Evolutionary conservation across 345 rosid genomes (phyloP), one percentile per base, ranked within the genome.

Genomic region (Viola odorata): DNA sequence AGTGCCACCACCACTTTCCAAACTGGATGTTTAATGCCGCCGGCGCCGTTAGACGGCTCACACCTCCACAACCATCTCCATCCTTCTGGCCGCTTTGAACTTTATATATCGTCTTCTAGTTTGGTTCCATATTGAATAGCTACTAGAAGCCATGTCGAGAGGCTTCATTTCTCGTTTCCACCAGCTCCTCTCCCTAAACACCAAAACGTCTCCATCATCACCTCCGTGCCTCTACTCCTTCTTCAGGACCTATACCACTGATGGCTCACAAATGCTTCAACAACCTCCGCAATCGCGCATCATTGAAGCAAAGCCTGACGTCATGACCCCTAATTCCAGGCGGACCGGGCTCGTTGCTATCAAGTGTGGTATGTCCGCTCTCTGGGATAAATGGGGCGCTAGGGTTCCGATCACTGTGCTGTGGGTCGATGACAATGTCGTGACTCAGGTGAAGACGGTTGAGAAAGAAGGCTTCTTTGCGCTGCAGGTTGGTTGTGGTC

Each of bases 331-430:
- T 4, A 49, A 53, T 45, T 94, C 97, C 3, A 84, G n/a, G 77
- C 85, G 95, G 16, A 81, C 95, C 1, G 96, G 97, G 61, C 41
- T 94, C 63, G 86, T 94, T 12, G 99, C 96, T 10, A 82, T 94
- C 58, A 90, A 94, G 73, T 86, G 89, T 61, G 97, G 96, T 32
- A 90, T 94, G 96, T 75, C 91, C 9, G 97, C 91, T 47, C 74
- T 72, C 41, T 90, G 97, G 99, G 89, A 94, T 69, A 94, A 94
- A 80, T 94, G 99, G 99, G 99, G 96, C 44, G 81, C 81, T 41
- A 86, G 91, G 81, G 70, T 94, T 68, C 99, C 97, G 11, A 52
- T 81, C 44, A 77, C 87, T 50, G 64, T 94, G 10, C 87, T 94
- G 8, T 90, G 91, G 91, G 89, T 86, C 7, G 97, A 94, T 64